Percentiles rank a stretch among this genome's conserved stretches.
These are phyloP conservation scores for Leucocoprinus leucothites DNA, from an alignment of 768 basidiomycete species.

Conservation along the genomic window DNA sequence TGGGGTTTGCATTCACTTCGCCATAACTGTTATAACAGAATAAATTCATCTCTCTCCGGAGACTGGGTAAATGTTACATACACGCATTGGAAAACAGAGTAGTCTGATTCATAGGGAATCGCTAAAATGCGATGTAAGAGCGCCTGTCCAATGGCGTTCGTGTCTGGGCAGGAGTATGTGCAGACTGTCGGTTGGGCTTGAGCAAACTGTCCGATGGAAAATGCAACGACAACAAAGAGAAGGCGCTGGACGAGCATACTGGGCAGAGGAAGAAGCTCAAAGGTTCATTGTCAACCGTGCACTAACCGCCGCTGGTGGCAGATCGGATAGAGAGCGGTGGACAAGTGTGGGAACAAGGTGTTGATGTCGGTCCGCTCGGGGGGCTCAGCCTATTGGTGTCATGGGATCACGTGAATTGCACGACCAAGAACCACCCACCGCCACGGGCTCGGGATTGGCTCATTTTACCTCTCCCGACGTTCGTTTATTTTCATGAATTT, in stretches of 20 bases:
- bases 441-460: too few species aligned
- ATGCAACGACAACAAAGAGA: not conserved
- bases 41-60: not conserved
- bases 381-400: too few species aligned
- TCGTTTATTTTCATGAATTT: not conserved
- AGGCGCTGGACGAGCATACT: not conserved
- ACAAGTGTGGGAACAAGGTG: too few species aligned
- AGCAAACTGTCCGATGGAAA: not conserved
- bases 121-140: constrained; percentile 5
- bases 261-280: not conserved
- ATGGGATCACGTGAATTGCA: too few species aligned
- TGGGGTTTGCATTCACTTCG: not conserved
- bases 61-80: not conserved
- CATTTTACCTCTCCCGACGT: too few species aligned
- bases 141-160: not conserved
- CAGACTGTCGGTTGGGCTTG: not conserved
- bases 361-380: too few species aligned
- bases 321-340: too few species aligned
- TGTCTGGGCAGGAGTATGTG: constrained; percentile 1
- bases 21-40: constrained; percentile 4
- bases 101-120: constrained; percentile 6
- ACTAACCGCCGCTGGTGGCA: too few species aligned
- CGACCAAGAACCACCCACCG: too few species aligned
- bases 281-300: too few species aligned
- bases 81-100: constrained; percentile 13